Conservation (phyloP, 83 land plant species). For the Diphasiastrum complanatum region DNA sequence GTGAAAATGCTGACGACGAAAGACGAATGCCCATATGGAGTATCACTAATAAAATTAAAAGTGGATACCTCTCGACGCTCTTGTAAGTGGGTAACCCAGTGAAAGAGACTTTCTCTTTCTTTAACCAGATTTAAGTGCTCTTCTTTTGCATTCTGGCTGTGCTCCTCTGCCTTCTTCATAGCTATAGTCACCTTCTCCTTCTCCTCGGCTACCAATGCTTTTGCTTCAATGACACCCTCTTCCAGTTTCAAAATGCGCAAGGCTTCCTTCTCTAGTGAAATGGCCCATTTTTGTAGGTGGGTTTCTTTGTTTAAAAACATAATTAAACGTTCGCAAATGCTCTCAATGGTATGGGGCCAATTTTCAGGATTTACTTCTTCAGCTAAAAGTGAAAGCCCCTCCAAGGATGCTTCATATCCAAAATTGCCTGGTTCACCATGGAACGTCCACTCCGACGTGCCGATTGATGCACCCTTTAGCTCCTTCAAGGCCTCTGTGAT, state of each 20-base stretch:
- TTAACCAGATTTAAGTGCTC: background rate
- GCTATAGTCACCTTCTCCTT: background rate
- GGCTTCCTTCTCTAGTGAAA: constrained; percentile 8
- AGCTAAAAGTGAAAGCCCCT: constrained; percentile 21
- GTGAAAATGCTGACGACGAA: too few species aligned
- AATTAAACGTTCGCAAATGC: constrained; percentile 29
- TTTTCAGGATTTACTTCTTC: constrained; percentile 23
- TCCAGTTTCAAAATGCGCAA: background rate
- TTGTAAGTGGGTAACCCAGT: too few species aligned
- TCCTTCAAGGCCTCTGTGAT: constrained; percentile 21
- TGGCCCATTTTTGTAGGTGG: constrained; percentile 10
- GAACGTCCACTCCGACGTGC: background rate
- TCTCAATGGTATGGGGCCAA: constrained; percentile 24
- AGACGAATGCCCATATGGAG: too few species aligned
- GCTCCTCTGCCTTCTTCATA: constrained; percentile 1
- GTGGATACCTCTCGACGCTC: too few species aligned
- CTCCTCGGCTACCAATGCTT: background rate
- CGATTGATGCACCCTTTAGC: constrained; percentile 9
- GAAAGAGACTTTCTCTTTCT: constrained; percentile 1
- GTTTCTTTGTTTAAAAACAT: constrained; percentile 21
- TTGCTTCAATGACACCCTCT: background rate
- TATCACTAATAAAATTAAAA: too few species aligned
- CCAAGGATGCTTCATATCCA: constrained; percentile 15
- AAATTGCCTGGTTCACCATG: background rate
- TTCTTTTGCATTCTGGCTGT: background rate